Evolutionary conservation across 2,329 filamentous ascomycete species (phyloP).

Genomic region (Sclerotinia subarctica): DNA sequence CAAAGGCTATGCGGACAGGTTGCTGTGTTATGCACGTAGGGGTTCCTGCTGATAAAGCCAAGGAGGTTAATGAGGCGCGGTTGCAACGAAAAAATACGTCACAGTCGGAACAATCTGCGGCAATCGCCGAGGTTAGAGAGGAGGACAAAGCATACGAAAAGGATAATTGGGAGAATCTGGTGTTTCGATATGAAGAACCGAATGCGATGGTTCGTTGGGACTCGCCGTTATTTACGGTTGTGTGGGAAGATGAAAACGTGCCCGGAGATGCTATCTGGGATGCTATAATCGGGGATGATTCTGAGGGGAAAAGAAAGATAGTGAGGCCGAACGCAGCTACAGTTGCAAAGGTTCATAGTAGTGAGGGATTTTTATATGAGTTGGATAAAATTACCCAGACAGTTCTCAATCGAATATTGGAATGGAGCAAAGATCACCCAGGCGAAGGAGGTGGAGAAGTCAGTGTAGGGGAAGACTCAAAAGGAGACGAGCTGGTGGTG

Average conservation of each 20-base stretch:
- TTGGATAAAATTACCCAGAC: constrained; percentile 77
- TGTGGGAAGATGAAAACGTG: constrained; percentile 70
- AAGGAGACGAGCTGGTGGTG: constrained; percentile 52
- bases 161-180: constrained; percentile 38
- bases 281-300: constrained; percentile 57
- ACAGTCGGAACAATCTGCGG: constrained; percentile 19
- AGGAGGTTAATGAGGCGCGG: constrained; percentile 58
- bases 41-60: constrained; percentile 51
- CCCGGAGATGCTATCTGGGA: constrained; percentile 73
- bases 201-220: constrained; percentile 85
- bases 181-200: constrained; percentile 79
- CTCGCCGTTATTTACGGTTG: constrained; percentile 73
- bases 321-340: constrained; percentile 75
- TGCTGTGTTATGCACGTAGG: constrained; percentile 71
- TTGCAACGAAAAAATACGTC: constrained; percentile 41
- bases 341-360: constrained; percentile 60
- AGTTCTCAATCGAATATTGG: constrained; percentile 66
- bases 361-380: constrained; percentile 73
- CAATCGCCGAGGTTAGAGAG: constrained; percentile 31
- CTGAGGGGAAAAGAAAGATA: constrained; percentile 58
- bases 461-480: constrained; percentile 32
- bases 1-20: constrained; percentile 73
- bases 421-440: constrained; percentile 62
- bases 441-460: constrained; percentile 61
- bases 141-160: constrained; percentile 37